Base-by-base conservation (phyloP, 1,284 basidiomycete genomes). In the Bjerkandera adusta region DNA sequence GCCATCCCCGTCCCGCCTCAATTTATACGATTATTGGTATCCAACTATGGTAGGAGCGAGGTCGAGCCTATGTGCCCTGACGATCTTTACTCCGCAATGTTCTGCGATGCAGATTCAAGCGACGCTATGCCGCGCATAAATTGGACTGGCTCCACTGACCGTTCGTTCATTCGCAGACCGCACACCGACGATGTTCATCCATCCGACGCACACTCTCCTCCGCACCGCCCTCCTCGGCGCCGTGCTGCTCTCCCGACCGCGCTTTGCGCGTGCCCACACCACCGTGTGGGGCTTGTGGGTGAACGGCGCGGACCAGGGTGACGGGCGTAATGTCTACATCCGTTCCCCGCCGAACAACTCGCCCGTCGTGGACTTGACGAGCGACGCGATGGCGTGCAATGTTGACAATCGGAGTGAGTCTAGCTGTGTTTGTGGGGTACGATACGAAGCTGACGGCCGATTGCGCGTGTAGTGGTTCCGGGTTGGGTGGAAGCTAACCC, bases 321-420 rank as follows among this genome's bases (percentile, higher is more conserved):
- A 48, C 32, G 50, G 50, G 15, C 10, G 41, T 12, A 48, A 45
- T 33, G 16, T 48, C 15, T 48, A 45, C 38, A 46, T 52, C 34
- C 42, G 50, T 12, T 48, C 46, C 1, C 50, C 50, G 3, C 47
- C 50, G 13, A 48, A 48, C 43, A 52, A 52, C 50, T 43, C 45
- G 15, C 50, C 50, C 6, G 47, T 49, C 24, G 32, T 44, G 24
- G 36, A 52, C 34, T 20, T 52, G 1, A 48, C 46, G 5, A 38
- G 37, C 11, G 27, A 18, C 6, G 50, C 30, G 12, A 49, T 49
- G 47, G 38, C 47, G 3, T 51, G 49, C 32, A 51, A 51, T 25
- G 49, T 51, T 13, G 37, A 51, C 32, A 51, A 51, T 38, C 33
- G 38, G 11, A 33, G 49, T 50, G 24, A 8, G 48, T 35, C 42